Evolutionary conservation across 225 moss, liverwort and hornwort species (phyloP), one percentile per base, ranked within the genome.

Genomic region (Asterella californica): DNA sequence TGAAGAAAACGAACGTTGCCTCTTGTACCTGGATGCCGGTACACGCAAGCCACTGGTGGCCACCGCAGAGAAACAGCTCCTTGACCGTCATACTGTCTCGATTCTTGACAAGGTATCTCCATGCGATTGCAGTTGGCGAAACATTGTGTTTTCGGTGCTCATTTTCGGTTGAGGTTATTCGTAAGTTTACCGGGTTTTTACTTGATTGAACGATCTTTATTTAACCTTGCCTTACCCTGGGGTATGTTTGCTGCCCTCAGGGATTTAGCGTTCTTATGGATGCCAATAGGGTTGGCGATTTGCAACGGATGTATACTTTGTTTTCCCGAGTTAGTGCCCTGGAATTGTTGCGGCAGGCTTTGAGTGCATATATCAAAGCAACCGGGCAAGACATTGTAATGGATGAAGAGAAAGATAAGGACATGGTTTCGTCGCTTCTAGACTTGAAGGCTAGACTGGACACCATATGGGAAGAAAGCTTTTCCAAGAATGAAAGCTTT

Each of bases 321-420:
- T 95, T 95, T 82, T 84, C 91, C 49, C 93, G 95, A 79, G 99
- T 99, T 42, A 82, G 81, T 82, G 92, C 92, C n/a, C 83, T 99
- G 47, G 99, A 99, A 84, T 83, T 74, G 27, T 75, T 99, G 81
- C 91, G 93, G 76, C 88, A 86, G 81, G 92, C 89, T n/a, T 83
- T 93, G 22, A 92, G 95, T 76, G 70, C 89, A 46, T 95, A 99
- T 76, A 92, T 99, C 66, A 99, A 99, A 78, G 85, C 92, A 82
- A 95, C 93, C 45, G 95, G 99, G 46, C 89, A 90, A 53, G 89
- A 88, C 71, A 95, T 92, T 69, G 95, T 99, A 14, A 95, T 99
- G 95, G 99, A 99, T 80, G 99, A 99, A 88, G 95, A 99, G 82
- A 99, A 99, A 81, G 99, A 99, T 52, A 99, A 99, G 81, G 99